These are phyloP conservation scores for Oxytropis ochrocephala DNA, from an alignment of 306 rosid genomes.

Conservation along the genomic window DNA sequence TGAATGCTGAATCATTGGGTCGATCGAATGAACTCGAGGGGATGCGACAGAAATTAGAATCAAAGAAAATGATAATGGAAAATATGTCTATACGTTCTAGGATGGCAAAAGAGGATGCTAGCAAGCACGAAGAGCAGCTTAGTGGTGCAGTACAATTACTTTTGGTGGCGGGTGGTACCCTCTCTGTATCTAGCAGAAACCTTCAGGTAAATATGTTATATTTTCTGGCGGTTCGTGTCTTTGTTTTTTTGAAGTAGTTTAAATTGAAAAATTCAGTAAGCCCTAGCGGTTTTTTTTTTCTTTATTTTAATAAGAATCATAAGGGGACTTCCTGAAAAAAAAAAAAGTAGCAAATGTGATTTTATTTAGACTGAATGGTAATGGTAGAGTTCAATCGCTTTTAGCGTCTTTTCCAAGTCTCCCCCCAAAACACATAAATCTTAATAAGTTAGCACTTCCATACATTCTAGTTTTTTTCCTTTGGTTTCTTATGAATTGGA, in stretches of 20 bases:
- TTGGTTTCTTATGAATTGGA: no score
- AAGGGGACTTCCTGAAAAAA: not conserved
- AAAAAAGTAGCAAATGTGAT: not conserved
- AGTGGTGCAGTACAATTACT: slow-evolving; percentile 65
- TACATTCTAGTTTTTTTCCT: not conserved
- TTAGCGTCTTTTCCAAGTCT: not conserved
- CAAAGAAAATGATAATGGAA: slow-evolving; percentile 51
- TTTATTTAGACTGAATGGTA: not conserved
- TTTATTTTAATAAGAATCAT: not conserved
- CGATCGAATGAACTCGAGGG: slow-evolving; percentile 68
- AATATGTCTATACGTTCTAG: slow-evolving; percentile 41
- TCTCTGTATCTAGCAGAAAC: slow-evolving; percentile 66
- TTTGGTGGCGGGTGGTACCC: slow-evolving; percentile 73
- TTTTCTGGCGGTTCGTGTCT: not conserved
- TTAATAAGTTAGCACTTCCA: not conserved
- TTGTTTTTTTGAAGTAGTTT: not conserved
- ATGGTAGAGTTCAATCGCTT: not conserved
- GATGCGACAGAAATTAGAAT: slow-evolving; percentile 74
- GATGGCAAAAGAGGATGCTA: slow-evolving; percentile 53
- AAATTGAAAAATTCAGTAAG: not conserved
- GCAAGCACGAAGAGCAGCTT: slow-evolving; percentile 71
- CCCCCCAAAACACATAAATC: not conserved
- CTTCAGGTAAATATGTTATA: slow-evolving; percentile 53
- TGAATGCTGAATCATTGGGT: slow-evolving; percentile 61
- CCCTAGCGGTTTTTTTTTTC: not conserved